These are phyloP conservation scores for Diaporthe sp. DNA, from an alignment of 2,329 filamentous ascomycete species.

Conservation along the genomic window DNA sequence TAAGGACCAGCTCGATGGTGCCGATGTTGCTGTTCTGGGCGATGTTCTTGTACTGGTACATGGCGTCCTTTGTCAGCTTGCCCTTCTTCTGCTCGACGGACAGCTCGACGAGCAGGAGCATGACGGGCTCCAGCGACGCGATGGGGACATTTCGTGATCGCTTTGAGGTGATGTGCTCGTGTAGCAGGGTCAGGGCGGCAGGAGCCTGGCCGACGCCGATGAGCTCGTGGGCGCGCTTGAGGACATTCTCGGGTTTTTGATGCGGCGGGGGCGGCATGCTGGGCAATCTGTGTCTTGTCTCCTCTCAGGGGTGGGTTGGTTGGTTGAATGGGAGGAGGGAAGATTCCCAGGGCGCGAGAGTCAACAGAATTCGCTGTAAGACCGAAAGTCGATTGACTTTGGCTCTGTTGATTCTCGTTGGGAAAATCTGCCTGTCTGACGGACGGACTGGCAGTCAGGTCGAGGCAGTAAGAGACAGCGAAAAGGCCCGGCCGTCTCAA, in stretches of 20 bases:
- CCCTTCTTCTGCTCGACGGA: slow-evolving; percentile 98
- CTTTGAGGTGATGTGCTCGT: slow-evolving; percentile 99
- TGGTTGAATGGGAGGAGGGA: slow-evolving; percentile 2
- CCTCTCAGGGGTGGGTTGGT: slow-evolving; percentile 1
- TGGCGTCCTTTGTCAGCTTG: slow-evolving; percentile 97
- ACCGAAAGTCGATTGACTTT: slow-evolving; percentile 36
- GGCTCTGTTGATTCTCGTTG: slow-evolving; percentile 34
- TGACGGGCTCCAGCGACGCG: slow-evolving; percentile 95
- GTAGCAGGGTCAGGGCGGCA: slow-evolving; percentile 92
- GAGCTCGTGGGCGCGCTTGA: slow-evolving; percentile 98
- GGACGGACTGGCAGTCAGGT: slow-evolving; percentile 24
- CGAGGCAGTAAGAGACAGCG: slow-evolving; percentile 12
- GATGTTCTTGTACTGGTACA: slow-evolving; percentile 99
- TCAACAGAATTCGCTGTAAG: slow-evolving; percentile 31
- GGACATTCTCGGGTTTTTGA: slow-evolving; percentile 98
- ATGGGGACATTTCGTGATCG: slow-evolving; percentile 97
- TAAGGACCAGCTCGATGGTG: slow-evolving; percentile 97
- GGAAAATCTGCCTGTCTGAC: slow-evolving; percentile 30
- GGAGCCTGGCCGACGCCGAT: slow-evolving; percentile 96
- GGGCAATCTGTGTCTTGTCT: slow-evolving; percentile 37
- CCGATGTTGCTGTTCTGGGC: slow-evolving; percentile 98
- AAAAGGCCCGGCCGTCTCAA: slow-evolving; percentile 16
- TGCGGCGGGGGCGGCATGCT: slow-evolving; percentile 90
- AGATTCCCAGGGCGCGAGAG: slow-evolving; percentile 26
- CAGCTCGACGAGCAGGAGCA: slow-evolving; percentile 96